Percentiles rank a stretch among this genome's conserved stretches.
phyloP scores from a whole-genome alignment of 805 yeast species.

The Scheffersomyces ergatensis region DNA sequence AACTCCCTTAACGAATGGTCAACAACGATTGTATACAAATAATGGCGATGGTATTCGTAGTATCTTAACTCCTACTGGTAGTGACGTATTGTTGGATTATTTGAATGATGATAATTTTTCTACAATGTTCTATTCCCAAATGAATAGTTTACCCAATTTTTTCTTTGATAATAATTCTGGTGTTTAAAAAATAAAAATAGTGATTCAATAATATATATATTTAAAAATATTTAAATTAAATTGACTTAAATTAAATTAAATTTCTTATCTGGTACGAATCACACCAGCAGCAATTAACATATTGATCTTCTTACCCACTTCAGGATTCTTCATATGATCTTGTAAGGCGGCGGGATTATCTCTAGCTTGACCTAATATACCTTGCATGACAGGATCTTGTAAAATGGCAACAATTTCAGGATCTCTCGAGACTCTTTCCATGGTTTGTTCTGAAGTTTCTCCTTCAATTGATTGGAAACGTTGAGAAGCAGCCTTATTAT shows the following conservation, averaged over 20 bases:
- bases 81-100: conserved; percentile 11
- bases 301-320: conserved; percentile 81
- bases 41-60: background rate
- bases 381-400: conserved; percentile 95
- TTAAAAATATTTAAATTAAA: conserved; percentile 20
- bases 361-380: conserved; percentile 89
- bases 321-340: conserved; percentile 98
- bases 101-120: conserved; percentile 20
- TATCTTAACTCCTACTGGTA: conserved; percentile 5
- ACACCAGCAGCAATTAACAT: conserved; percentile 95
- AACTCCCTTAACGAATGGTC: background rate
- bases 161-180: conserved; percentile 36
- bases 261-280: conserved; percentile 71
- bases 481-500: conserved; percentile 70
- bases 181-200: conserved; percentile 9
- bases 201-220: background rate
- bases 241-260: too few relatives aligned
- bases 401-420: conserved; percentile 91
- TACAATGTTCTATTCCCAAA: conserved; percentile 20
- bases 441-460: conserved; percentile 92
- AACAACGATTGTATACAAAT: background rate
- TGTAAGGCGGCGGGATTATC: conserved; percentile 94
- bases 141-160: conserved; percentile 33
- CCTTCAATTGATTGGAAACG: conserved; percentile 82
- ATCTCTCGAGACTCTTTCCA: conserved; percentile 85